These are phyloP conservation scores for Cenococcum geophilum DNA, from an alignment of 495 filamentous ascomycete genomes.

Conservation along the genomic window DNA sequence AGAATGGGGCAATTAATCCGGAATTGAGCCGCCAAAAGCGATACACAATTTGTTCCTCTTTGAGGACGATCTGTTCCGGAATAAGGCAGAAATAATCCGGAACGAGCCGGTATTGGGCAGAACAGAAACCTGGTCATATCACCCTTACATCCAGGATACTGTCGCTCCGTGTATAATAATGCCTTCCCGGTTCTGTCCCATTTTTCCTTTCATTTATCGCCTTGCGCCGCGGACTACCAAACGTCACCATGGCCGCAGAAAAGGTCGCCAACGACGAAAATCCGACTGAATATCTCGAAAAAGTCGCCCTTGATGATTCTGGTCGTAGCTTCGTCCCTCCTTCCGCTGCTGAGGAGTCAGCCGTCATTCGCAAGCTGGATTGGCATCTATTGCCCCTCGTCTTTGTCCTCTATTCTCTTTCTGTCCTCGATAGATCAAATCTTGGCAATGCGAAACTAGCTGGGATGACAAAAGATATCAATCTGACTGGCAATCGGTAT, in stretches of 20 bases:
- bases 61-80: too few species aligned
- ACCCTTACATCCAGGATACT: not conserved
- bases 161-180: not conserved
- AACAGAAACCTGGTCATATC: too few species aligned
- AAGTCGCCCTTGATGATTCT: not conserved
- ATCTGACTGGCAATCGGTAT: constrained; percentile 28
- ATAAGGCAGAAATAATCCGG: too few species aligned
- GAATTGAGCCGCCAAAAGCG: too few species aligned
- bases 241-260: not conserved
- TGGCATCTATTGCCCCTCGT: constrained; percentile 37
- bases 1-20: too few species aligned
- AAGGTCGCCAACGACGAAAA: not conserved
- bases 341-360: constrained; percentile 23
- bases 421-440: constrained; percentile 31
- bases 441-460: constrained; percentile 27
- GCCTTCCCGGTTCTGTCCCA: not conserved
- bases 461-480: constrained; percentile 24
- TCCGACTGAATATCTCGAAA: not conserved
- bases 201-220: not conserved
- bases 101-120: too few species aligned
- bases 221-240: not conserved
- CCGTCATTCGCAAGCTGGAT: constrained; percentile 40
- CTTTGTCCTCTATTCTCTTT: constrained; percentile 38
- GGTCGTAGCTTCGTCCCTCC: not conserved
- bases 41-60: too few species aligned